These are phyloP conservation scores for Penicillium sp. DNA, from an alignment of 2,329 filamentous ascomycete genomes.

Conservation along the genomic window DNA sequence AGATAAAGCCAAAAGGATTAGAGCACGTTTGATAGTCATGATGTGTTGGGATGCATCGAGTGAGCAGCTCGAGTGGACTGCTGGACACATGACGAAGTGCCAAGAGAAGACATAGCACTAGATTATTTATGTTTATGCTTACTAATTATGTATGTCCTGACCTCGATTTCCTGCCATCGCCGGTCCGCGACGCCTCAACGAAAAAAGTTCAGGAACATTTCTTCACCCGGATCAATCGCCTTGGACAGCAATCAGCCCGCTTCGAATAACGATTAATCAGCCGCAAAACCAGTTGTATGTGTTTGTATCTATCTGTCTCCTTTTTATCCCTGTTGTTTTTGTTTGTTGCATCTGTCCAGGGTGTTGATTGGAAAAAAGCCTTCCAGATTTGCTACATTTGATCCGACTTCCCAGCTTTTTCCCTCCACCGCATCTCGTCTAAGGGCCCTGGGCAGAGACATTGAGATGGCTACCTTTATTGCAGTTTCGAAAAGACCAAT, in stretches of 20 bases:
- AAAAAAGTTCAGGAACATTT: conserved; percentile 2
- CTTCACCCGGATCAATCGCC: neutral
- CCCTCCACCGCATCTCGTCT: neutral
- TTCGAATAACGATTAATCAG: neutral
- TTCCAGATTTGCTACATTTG: neutral
- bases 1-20: neutral
- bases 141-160: conserved; percentile 3
- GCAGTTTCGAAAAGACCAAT: conserved; percentile 40
- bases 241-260: neutral
- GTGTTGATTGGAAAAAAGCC: neutral
- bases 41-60: neutral
- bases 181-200: neutral
- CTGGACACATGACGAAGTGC: neutral
- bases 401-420: neutral
- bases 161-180: neutral
- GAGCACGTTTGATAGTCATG: neutral
- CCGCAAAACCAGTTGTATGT: neutral
- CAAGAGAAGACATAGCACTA: neutral
- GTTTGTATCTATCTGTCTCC: neutral
- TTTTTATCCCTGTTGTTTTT: neutral
- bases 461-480: conserved; percentile 37
- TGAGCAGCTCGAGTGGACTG: neutral
- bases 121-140: neutral
- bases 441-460: neutral
- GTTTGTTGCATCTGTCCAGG: too few relatives aligned